Base-by-base conservation (phyloP, 2,329 filamentous ascomycete species). In the Colletotrichum plurivorum region DNA sequence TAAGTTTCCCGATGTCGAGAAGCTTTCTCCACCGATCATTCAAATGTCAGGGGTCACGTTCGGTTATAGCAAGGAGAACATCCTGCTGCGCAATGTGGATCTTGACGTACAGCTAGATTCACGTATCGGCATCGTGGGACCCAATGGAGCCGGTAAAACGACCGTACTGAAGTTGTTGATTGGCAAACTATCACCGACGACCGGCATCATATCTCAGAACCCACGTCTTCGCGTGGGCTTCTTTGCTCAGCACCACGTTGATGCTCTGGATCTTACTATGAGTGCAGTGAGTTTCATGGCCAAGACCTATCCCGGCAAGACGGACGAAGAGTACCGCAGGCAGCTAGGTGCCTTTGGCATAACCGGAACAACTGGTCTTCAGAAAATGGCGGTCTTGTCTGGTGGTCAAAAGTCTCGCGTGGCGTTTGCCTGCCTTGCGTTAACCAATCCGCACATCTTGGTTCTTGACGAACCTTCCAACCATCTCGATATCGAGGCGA, bases 341-440 rank as follows among this genome's bases (percentile, higher is more conserved):
- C 94, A 98, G 80, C 89, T 99, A 16, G 96, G 96, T 76, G 96
- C 96, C 31, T 94, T 93, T 78, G 92, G 92, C 77, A 92, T 92
- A 78, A 99, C 96, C 0, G 96, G 96, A 73, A 99, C 95, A 80
- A 98, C 95, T 5, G 95, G 95, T 76, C 87, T 99, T 63, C 96
- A 99, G 79, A 97, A 97, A 84, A 97, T 99, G 92, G 95, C 84
- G 49, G 82, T 98, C 57, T 84, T 99, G 4, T 99, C 96, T 15
- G 96, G 96, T 87, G 96, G 96, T 84, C 96, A 99, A 78, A 99
- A 99, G 81, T 98, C 95, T 59, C 93, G 96, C 85, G 96, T 99
- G 2, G 96, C 96, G 8, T 99, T 99, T 81, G 95, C 96, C n/a
- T 98, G 95, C 78, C 83, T 99, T 71, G 95, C 94, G 0, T 85